Conservation (phyloP, 345 rosid species). For the Rhizophora mangle region DNA sequence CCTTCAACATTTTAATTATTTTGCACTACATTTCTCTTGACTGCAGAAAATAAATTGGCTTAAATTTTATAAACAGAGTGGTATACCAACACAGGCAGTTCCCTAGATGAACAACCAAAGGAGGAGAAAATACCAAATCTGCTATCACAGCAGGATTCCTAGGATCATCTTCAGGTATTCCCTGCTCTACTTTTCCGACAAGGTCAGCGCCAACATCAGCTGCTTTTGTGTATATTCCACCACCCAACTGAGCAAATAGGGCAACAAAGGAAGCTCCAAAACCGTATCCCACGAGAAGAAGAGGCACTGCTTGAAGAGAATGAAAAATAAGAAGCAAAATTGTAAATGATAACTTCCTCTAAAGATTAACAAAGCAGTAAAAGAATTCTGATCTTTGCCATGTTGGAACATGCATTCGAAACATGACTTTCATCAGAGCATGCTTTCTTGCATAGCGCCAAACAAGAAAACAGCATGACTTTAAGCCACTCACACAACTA, state of each 20-base stretch:
- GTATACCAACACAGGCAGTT: neutral
- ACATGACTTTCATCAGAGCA: neutral
- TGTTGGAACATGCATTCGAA: neutral
- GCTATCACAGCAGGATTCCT: slow-evolving; percentile 99
- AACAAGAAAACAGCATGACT: neutral
- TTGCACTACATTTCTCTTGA: too few species aligned
- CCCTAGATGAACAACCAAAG: slow-evolving; percentile 1
- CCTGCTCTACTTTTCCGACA: slow-evolving; percentile 99
- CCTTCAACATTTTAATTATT: too few species aligned
- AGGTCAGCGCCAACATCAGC: slow-evolving; percentile 99
- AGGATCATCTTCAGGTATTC: slow-evolving; percentile 99
- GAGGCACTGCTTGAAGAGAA: slow-evolving; percentile 67
- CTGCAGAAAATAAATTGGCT: neutral
- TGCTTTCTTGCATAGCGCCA: neutral
- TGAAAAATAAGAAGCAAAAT: slow-evolving; percentile 23
- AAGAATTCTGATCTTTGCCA: neutral
- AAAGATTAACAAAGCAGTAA: neutral
- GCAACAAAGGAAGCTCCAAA: slow-evolving; percentile 99
- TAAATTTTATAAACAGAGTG: neutral
- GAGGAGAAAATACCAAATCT: slow-evolving; percentile 65
- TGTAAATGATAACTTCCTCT: neutral
- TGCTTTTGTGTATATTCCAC: slow-evolving; percentile 98
- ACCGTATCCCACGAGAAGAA: slow-evolving; percentile 97
- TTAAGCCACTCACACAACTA: too few species aligned
- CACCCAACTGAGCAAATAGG: slow-evolving; percentile 98